These are phyloP conservation scores for Crithidia brevicula DNA, from an alignment of 208 protist genomes.

Conservation along the genomic window DNA sequence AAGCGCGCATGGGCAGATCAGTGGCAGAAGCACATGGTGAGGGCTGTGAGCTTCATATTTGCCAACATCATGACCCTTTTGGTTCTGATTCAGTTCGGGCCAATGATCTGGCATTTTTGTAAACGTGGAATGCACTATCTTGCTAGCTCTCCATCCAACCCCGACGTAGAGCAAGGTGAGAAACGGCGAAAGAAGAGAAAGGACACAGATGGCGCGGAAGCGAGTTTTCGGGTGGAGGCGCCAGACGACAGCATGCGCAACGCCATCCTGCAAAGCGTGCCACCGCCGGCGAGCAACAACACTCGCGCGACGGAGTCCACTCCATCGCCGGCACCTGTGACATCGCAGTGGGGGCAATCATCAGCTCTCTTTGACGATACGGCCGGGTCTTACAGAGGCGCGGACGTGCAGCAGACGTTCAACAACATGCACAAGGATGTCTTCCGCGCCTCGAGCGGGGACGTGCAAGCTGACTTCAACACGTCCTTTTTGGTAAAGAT, in stretches of 20 bases:
- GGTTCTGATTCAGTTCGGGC: slow-evolving; percentile 56
- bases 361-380: slow-evolving; percentile 33
- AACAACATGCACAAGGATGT: slow-evolving; percentile 32
- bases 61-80: slow-evolving; percentile 76
- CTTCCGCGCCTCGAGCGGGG: slow-evolving; percentile 22
- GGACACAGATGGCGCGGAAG: not conserved
- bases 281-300: not conserved
- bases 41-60: slow-evolving; percentile 54
- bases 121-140: slow-evolving; percentile 33
- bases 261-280: slow-evolving; percentile 17
- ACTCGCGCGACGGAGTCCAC: not conserved
- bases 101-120: slow-evolving; percentile 37
- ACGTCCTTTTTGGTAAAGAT: slow-evolving; percentile 85
- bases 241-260: slow-evolving; percentile 18
- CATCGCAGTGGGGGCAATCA: slow-evolving; percentile 18
- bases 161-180: slow-evolving; percentile 14
- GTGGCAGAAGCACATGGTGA: slow-evolving; percentile 35
- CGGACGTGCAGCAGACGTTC: slow-evolving; percentile 20
- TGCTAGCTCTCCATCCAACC: not conserved
- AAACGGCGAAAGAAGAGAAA: slow-evolving; percentile 3
- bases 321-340: not conserved
- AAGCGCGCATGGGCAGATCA: slow-evolving; percentile 9
- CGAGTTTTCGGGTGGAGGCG: slow-evolving; percentile 14
- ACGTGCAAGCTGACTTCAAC: slow-evolving; percentile 42
- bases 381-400: not conserved